Percentiles rank a stretch among this genome's conserved stretches.
Evolutionary conservation across 352 stramenopile genomes (phyloP).

Genomic region (Pythium plurisporium): DNA sequence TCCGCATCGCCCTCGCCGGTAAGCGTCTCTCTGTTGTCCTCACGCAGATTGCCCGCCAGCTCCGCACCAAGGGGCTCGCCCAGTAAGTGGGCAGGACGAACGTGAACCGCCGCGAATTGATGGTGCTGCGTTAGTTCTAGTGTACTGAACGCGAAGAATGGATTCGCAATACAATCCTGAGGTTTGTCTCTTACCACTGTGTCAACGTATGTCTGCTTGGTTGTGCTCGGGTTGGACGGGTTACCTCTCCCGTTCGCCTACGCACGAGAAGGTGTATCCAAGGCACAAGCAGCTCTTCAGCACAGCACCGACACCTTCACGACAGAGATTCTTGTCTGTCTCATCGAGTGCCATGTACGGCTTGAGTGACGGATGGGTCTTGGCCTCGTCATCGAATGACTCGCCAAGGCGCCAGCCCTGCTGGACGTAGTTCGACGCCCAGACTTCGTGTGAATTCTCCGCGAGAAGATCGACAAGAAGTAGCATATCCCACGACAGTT

Average conservation of each 20-base stretch:
- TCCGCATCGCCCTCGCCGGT: slow-evolving; percentile 23
- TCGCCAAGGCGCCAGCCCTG: slow-evolving; percentile 36
- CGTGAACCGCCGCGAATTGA: too few relatives aligned
- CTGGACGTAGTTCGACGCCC: slow-evolving; percentile 41
- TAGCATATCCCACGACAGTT: slow-evolving; percentile 55
- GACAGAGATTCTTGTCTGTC: slow-evolving; percentile 40
- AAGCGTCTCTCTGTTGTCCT: slow-evolving; percentile 31
- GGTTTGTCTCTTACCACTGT: too few relatives aligned
- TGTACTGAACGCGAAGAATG: too few relatives aligned
- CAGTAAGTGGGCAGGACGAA: too few relatives aligned
- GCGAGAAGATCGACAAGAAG: slow-evolving; percentile 65
- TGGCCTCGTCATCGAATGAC: slow-evolving; percentile 35
- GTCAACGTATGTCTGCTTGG: too few relatives aligned
- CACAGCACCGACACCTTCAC: slow-evolving; percentile 40
- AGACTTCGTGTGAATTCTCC: slow-evolving; percentile 71
- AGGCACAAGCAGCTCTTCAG: slow-evolving; percentile 54
- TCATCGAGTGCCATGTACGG: slow-evolving; percentile 59
- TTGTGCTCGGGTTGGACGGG: too few relatives aligned
- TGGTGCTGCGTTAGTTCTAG: too few relatives aligned
- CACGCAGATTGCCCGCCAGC: slow-evolving; percentile 22
- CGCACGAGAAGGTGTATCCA: slow-evolving; percentile 43
- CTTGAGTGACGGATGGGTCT: slow-evolving; percentile 53
- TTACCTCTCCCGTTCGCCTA: too few relatives aligned
- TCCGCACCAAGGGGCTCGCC: slow-evolving; percentile 15
- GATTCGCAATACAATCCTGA: too few relatives aligned